Conservation (phyloP, 129 eudicot species). For the Kitagawia praeruptora region DNA sequence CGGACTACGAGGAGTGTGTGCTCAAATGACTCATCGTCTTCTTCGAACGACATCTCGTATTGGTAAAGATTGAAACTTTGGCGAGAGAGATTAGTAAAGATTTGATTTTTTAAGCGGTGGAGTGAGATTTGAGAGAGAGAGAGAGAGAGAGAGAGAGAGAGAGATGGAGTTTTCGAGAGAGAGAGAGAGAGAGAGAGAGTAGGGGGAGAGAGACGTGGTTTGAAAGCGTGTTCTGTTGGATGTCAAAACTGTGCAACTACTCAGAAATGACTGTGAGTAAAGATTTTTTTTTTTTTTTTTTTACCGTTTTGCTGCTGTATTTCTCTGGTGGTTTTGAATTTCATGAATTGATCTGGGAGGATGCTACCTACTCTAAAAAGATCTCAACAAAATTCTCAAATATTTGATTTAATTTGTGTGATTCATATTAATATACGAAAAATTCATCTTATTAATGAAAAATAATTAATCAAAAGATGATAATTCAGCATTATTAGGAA, state of each 20-base stretch:
- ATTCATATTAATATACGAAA: too few relatives aligned
- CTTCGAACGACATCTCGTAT: slow-evolving; percentile 58
- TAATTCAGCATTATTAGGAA: too few relatives aligned
- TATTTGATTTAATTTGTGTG: too few relatives aligned
- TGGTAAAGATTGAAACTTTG: not conserved
- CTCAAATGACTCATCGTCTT: slow-evolving; percentile 77
- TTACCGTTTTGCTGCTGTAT: too few relatives aligned
- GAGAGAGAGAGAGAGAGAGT: not conserved
- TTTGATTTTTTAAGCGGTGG: not conserved
- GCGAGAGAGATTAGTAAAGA: not conserved
- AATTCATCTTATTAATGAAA: too few relatives aligned
- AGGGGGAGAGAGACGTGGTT: slow-evolving; percentile 3
- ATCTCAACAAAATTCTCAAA: too few relatives aligned
- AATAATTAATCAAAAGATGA: too few relatives aligned
- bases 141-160: not conserved
- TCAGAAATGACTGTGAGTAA: not conserved
- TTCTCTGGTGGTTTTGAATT: too few relatives aligned
- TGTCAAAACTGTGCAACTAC: slow-evolving; percentile 5
- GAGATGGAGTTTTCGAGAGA: not conserved
- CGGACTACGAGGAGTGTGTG: slow-evolving; percentile 96
- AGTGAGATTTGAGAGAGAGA: not conserved
- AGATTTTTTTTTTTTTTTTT: not conserved
- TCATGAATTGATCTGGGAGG: too few relatives aligned
- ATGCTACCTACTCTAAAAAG: too few relatives aligned
- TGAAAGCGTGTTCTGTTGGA: not conserved